Percentiles rank a stretch among this genome's conserved stretches.
Conservation (phyloP, 2,329 filamentous ascomycete genomes). For the Ceratocystis alfenasii region DNA sequence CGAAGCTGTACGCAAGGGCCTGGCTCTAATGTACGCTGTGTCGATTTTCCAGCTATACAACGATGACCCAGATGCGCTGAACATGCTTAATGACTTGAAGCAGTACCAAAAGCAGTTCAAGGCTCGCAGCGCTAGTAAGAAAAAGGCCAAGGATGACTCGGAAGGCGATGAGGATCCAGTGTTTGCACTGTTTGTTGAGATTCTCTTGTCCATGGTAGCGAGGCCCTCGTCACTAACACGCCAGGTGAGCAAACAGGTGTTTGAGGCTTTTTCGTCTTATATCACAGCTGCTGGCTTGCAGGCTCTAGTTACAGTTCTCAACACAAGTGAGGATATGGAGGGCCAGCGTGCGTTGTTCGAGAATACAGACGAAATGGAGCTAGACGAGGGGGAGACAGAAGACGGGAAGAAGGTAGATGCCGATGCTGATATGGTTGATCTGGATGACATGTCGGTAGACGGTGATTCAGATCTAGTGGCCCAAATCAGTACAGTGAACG, state of each 20-base stretch:
- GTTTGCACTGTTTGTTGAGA: constrained; percentile 60
- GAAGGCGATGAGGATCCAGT: constrained; percentile 34
- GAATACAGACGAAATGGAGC: constrained; percentile 40
- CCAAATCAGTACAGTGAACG: constrained; percentile 27
- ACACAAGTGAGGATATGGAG: constrained; percentile 65
- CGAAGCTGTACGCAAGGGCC: constrained; percentile 44
- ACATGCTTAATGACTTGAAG: constrained; percentile 70
- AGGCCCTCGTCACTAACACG: constrained; percentile 75
- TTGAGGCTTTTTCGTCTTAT: constrained; percentile 65
- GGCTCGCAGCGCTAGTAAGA: constrained; percentile 34
- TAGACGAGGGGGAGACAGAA: constrained; percentile 15
- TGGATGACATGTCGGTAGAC: constrained; percentile 38
- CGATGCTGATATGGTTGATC: constrained; percentile 36
- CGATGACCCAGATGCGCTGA: constrained; percentile 73
- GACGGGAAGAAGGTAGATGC: constrained; percentile 3
- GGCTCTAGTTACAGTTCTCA: constrained; percentile 53
- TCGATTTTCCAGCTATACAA: constrained; percentile 83
- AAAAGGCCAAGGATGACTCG: constrained; percentile 35
- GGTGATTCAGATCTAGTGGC: constrained; percentile 30
- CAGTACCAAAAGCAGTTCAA: constrained; percentile 59
- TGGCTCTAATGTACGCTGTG: constrained; percentile 72
- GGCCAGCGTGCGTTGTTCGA: constrained; percentile 82
- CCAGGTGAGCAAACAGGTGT: constrained; percentile 78
- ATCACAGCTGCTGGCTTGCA: constrained; percentile 63
- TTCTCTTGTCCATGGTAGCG: constrained; percentile 79